Base-by-base conservation (phyloP, 306 rosid species). In the Pyrus pyrifolia region DNA sequence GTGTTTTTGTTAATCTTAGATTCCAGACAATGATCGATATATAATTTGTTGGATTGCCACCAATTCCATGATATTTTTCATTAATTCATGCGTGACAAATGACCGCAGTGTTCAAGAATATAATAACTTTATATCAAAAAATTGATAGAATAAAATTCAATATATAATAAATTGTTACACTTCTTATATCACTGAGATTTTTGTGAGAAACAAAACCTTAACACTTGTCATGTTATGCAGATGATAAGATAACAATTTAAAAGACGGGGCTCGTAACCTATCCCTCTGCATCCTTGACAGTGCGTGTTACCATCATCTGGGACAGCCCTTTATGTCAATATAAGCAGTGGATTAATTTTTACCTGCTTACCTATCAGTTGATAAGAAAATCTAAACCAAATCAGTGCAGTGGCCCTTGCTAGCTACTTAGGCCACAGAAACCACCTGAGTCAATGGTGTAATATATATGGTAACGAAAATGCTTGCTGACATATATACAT, bases 11-110 rank as follows among this genome's bases (percentile, higher is more conserved):
- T 62, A 4, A 74, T 6, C 22, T 74, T 73, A 29, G 46, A 62
- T 62, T 74, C 78, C 61, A 74, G 78, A 63, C 46, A 74, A 19
- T 45, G 70, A 74, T 51, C 9, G 21, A 51, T 1, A 51, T 17
- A 51, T 74, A 19, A 29, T 73, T 74, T 69, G n/a, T 62, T 74
- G 61, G 78, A 62, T 22, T 45, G 78, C 70, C 61, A 53, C 70
- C 78, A 73, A 58, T 27, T 11, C 62, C 59, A 59, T 67, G 19
- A 29, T 33, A n/a, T 33, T 38, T 40, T 17, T 15, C 23, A 33
- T 33, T 22, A 62, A 31, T 64, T 64, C 14, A 61, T 61, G 38
- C 11, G 2, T 10, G 22, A 8, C 13, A 63, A 63, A 63, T 30
- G 12, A 2, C 5, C 6, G 18, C 2, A 3, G 12, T 17, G 23